These are phyloP conservation scores for Chrysoporthe austroafricana DNA, from an alignment of 2,329 filamentous ascomycete species.

Conservation along the genomic window DNA sequence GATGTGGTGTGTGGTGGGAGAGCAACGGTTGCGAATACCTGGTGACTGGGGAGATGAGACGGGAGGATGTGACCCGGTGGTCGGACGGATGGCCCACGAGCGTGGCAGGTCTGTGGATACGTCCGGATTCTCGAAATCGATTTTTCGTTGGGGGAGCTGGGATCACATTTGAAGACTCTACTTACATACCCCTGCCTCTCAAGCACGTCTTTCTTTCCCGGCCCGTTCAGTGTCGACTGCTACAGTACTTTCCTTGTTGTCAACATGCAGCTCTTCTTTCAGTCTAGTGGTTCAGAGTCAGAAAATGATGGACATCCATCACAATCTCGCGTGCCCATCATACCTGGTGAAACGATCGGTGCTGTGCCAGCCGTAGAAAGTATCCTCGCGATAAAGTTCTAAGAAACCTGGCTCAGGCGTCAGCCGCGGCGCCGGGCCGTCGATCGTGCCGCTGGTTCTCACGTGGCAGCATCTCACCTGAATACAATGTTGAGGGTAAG, in stretches of 20 bases:
- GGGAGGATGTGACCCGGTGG: slow-evolving; percentile 11
- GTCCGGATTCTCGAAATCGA: slow-evolving; percentile 24
- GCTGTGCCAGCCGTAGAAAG: background rate
- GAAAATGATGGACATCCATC: slow-evolving; percentile 30
- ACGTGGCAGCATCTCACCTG: background rate
- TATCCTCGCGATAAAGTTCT: background rate
- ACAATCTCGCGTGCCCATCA: background rate
- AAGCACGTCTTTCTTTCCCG: slow-evolving; percentile 28
- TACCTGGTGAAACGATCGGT: background rate
- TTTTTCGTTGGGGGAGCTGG: slow-evolving; percentile 28
- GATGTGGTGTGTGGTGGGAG: slow-evolving; percentile 21
- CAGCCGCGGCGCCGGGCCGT: background rate
- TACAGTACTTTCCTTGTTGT: slow-evolving; percentile 31
- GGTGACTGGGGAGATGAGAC: slow-evolving; percentile 23
- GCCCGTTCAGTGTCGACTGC: slow-evolving; percentile 29
- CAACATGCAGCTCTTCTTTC: slow-evolving; percentile 28
- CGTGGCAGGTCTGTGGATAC: slow-evolving; percentile 26
- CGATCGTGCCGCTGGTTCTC: background rate
- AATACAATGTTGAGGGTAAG: slow-evolving; percentile 3
- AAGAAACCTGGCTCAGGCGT: background rate
- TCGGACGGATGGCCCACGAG: slow-evolving; percentile 22
- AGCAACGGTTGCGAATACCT: slow-evolving; percentile 25
- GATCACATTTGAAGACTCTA: slow-evolving; percentile 30
- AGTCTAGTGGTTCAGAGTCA: slow-evolving; percentile 29
- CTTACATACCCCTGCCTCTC: slow-evolving; percentile 30